These are phyloP conservation scores for Prototheca wickerhamii DNA, from an alignment of 163 green algal species.

Conservation along the genomic window DNA sequence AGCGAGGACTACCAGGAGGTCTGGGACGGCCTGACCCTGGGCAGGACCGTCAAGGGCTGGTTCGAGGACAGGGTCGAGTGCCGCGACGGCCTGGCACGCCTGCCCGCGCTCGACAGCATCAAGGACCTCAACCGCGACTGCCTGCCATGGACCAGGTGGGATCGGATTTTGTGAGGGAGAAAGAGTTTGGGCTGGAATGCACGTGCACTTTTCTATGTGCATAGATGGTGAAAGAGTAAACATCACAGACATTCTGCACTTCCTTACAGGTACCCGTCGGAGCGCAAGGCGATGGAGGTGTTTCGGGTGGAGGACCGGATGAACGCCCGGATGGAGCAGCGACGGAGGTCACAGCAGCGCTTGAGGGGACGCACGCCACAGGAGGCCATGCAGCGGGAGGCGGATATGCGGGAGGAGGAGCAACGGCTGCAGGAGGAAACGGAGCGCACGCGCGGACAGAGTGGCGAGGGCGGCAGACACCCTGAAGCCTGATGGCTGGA, in stretches of 20 bases:
- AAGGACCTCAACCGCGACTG: constrained; percentile 18
- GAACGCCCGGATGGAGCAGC: background rate
- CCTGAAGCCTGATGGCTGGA: no score
- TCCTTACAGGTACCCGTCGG: constrained; percentile 14
- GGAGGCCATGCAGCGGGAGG: no score
- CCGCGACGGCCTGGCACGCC: constrained; percentile 70
- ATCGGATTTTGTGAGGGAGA: background rate
- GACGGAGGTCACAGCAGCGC: no score
- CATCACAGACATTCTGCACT: no score
- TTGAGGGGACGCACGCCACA: no score
- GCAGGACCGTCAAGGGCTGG: constrained; percentile 48
- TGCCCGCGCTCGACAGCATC: constrained; percentile 31
- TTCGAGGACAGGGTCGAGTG: constrained; percentile 91
- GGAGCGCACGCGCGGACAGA: no score
- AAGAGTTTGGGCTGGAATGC: no score
- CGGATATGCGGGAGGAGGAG: background rate
- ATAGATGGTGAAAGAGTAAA: no score
- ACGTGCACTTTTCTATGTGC: no score
- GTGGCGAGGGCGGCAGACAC: no score
- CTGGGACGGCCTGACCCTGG: constrained; percentile 12
- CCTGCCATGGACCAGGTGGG: constrained; percentile 18
- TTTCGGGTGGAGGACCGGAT: background rate
- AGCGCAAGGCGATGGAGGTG: constrained; percentile 5
- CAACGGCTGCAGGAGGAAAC: background rate
- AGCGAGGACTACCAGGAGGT: constrained; percentile 58